Evolutionary conservation across 1,284 basidiomycete genomes (phyloP).

Genomic region (Pseudozyma flocculosa): DNA sequence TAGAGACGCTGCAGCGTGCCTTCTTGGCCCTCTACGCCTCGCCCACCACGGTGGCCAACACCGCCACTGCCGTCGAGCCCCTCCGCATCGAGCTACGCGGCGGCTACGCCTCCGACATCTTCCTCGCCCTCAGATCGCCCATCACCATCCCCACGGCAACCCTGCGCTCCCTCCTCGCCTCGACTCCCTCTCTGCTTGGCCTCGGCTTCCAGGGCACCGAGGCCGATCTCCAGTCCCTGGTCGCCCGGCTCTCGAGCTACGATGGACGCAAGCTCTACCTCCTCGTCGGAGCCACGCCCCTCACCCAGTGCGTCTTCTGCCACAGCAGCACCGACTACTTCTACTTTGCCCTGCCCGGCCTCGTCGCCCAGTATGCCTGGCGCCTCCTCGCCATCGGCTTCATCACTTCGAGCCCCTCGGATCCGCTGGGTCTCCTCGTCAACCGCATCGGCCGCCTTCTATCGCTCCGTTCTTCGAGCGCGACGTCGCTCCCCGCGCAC

Average conservation of each 20-base stretch:
- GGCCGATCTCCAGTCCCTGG: conserved; percentile 24
- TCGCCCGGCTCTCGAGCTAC: conserved; percentile 32
- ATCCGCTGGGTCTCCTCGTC: conserved; percentile 15
- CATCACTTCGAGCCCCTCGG: conserved; percentile 23
- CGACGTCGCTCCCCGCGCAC: no score
- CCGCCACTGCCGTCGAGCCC: conserved; percentile 1
- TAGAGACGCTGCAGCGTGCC: no score
- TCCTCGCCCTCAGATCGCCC: conserved; percentile 18
- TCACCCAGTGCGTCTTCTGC: conserved; percentile 32
- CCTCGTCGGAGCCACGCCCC: conserved; percentile 16
- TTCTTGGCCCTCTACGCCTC: conserved; percentile 9
- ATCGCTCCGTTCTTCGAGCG: no score
- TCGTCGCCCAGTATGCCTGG: conserved; percentile 20
- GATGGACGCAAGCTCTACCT: conserved; percentile 27
- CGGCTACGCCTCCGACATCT: conserved; percentile 26
- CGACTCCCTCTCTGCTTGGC: conserved; percentile 9
- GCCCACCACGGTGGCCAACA: background rate
- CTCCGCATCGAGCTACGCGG: conserved; percentile 25
- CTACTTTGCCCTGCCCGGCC: conserved; percentile 21
- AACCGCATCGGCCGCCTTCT: background rate
- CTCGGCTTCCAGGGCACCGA: conserved; percentile 7
- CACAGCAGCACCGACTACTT: conserved; percentile 18
- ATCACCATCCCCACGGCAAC: conserved; percentile 30
- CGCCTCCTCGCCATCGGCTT: conserved; percentile 26
- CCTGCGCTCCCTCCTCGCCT: conserved; percentile 18